These are phyloP conservation scores for Suhomyces coccinellae DNA, from an alignment of 1,139 yeast genomes.

Conservation along the genomic window DNA sequence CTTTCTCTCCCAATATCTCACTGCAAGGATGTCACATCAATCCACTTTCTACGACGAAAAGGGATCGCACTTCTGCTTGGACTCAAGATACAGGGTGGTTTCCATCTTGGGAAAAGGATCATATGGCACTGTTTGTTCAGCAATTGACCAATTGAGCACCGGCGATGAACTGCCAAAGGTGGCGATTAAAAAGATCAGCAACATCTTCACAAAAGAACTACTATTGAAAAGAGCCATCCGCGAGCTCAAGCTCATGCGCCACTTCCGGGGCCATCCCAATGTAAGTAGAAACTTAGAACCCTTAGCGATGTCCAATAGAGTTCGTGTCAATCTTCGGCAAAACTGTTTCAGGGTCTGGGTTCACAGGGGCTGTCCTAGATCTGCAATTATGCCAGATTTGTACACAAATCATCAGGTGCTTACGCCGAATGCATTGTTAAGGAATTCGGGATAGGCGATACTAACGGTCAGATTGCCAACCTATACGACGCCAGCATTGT, in stretches of 20 bases:
- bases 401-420: too few relatives aligned
- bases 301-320: too few relatives aligned
- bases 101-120: constrained; percentile 82
- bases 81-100: constrained; percentile 61
- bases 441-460: not conserved
- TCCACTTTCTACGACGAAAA: constrained; percentile 10
- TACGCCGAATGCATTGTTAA: too few relatives aligned
- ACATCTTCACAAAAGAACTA: constrained; percentile 63
- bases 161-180: constrained; percentile 26
- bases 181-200: constrained; percentile 79
- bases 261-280: constrained; percentile 79
- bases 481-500: constrained; percentile 75
- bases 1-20: not conserved
- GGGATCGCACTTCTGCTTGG: constrained; percentile 58
- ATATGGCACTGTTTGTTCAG: constrained; percentile 86
- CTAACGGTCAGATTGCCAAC: constrained; percentile 52
- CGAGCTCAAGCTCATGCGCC: constrained; percentile 74
- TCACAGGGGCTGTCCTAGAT: too few relatives aligned
- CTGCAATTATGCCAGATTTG: too few relatives aligned
- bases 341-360: too few relatives aligned
- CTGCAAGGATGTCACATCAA: not conserved
- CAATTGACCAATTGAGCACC: constrained; percentile 52
- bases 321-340: too few relatives aligned
- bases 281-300: constrained; percentile 25
- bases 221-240: constrained; percentile 73